Percentiles rank a stretch among this genome's conserved stretches.
Conservation (phyloP, 345 rosid species). For the Melaleuca quinquenervia region DNA sequence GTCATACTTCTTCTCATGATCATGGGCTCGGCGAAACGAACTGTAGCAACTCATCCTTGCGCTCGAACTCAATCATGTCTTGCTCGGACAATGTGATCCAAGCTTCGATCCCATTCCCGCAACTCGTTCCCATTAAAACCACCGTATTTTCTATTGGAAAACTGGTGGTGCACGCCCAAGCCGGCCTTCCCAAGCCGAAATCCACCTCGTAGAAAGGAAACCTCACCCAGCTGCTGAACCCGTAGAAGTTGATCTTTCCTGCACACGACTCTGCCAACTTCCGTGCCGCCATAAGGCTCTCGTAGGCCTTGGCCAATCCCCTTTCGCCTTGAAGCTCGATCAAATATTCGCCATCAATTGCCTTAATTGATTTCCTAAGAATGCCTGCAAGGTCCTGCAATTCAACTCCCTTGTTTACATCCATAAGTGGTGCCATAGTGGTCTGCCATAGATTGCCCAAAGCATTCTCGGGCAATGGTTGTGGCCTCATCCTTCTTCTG, state of each 20-base stretch:
- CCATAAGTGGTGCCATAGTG: background rate
- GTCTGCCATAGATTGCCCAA: constrained; percentile 12
- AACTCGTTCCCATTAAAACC: background rate
- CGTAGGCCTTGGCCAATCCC: background rate
- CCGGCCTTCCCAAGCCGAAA: constrained; percentile 7
- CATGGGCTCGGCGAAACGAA: background rate
- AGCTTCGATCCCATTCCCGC: constrained; percentile 5
- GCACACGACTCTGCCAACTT: background rate
- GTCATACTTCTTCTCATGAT: background rate
- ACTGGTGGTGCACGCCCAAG: background rate
- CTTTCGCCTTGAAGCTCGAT: background rate
- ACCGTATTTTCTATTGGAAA: background rate
- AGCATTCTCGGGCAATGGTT: constrained; percentile 3
- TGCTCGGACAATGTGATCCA: background rate
- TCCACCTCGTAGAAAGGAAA: background rate
- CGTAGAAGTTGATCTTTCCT: background rate
- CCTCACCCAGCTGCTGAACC: background rate
- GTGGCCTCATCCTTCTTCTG: background rate
- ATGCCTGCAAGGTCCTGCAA: background rate
- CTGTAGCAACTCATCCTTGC: background rate
- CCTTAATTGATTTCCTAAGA: constrained; percentile 1
- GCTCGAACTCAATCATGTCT: background rate
- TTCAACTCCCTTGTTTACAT: background rate
- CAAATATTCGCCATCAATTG: background rate
- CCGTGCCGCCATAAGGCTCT: background rate